Evolutionary conservation across 202 grass and related monocot genomes (phyloP).

Genomic region (Bolboschoenoplectus hybrid): DNA sequence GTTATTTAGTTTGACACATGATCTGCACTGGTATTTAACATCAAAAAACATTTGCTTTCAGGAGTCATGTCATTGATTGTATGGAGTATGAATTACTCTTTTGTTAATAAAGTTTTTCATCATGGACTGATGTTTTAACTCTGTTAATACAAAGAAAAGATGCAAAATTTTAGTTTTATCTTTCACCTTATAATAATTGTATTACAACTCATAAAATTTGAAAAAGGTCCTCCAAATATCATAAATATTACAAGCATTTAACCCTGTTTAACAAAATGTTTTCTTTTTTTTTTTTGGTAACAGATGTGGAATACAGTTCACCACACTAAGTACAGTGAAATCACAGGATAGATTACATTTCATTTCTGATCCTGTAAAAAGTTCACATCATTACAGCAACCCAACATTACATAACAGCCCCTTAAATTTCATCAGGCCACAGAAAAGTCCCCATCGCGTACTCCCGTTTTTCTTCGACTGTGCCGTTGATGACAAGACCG

Average conservation of each 20-base stretch:
- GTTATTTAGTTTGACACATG: not conserved
- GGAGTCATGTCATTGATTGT: not conserved
- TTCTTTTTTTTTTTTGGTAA: not conserved
- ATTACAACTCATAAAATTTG: not conserved
- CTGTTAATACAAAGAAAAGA: not conserved
- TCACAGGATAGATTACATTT: not conserved
- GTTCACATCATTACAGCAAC: not conserved
- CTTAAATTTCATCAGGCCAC: slow-evolving; percentile 41
- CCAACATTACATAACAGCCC: not conserved
- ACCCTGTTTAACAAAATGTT: not conserved
- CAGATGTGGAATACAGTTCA: not conserved
- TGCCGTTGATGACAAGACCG: slow-evolving; percentile 37
- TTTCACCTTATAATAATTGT: not conserved
- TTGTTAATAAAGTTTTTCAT: not conserved
- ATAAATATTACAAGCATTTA: not conserved
- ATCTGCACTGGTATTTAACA: not conserved
- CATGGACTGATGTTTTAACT: not conserved
- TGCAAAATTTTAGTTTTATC: not conserved
- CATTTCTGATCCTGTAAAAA: slow-evolving; percentile 2
- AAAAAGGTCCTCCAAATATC: not conserved
- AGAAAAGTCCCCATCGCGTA: slow-evolving; percentile 49
- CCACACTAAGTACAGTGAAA: slow-evolving; percentile 15
- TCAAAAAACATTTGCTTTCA: not conserved
- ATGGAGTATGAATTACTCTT: not conserved
- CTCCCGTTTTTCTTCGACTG: slow-evolving; percentile 42